phyloP scores from a whole-genome alignment of 1,284 basidiomycete genomes.

The Pyrrhoderma noxium region DNA sequence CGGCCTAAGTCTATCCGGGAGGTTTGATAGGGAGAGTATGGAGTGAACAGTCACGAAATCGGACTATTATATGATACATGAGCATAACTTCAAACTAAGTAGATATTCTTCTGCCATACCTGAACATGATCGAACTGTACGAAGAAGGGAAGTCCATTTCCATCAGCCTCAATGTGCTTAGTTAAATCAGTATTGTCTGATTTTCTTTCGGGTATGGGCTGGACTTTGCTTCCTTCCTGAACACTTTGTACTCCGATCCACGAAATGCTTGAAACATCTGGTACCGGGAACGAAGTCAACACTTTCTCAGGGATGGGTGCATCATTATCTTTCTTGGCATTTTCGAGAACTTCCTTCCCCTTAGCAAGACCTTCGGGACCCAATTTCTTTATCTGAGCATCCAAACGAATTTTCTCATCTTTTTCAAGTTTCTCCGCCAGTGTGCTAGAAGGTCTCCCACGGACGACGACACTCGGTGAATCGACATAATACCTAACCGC shows the following conservation, averaged over 20 bases:
- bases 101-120: no score
- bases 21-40: slow-evolving; percentile 65
- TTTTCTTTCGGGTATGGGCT: slow-evolving; percentile 26
- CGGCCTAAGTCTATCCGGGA: slow-evolving; percentile 73
- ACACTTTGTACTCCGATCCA: slow-evolving; percentile 92
- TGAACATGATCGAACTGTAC: slow-evolving; percentile 87
- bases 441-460: slow-evolving; percentile 85
- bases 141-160: slow-evolving; percentile 73
- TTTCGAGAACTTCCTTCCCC: slow-evolving; percentile 64
- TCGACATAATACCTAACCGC: slow-evolving; percentile 76
- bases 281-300: slow-evolving; percentile 80
- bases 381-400: slow-evolving; percentile 60
- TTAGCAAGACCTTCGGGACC: slow-evolving; percentile 78
- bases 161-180: slow-evolving; percentile 67
- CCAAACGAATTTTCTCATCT: slow-evolving; percentile 76
- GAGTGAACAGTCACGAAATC: slow-evolving; percentile 86
- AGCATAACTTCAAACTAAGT: no score
- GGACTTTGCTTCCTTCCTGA: slow-evolving; percentile 52
- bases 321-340: slow-evolving; percentile 85
- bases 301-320: slow-evolving; percentile 75
- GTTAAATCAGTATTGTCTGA: slow-evolving; percentile 39
- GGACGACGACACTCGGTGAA: slow-evolving; percentile 62
- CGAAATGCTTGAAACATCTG: slow-evolving; percentile 81
- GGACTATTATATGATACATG: slow-evolving; percentile 44
- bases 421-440: slow-evolving; percentile 78